Conservation (phyloP, 2,329 filamentous ascomycete species). For the Nemania sp. region DNA sequence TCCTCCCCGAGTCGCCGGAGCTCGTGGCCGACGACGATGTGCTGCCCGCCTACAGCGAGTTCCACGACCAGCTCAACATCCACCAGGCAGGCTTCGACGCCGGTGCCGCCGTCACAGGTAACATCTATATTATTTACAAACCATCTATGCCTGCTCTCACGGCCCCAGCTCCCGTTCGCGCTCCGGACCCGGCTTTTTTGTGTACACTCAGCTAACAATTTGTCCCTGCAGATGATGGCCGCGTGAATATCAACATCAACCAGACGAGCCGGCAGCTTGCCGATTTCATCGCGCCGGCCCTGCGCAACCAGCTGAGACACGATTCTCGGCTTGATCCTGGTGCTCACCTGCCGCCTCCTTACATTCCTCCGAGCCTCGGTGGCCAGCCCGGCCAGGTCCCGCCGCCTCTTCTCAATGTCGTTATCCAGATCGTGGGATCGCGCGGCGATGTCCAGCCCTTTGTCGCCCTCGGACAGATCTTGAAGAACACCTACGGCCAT, state of each 20-base stretch:
- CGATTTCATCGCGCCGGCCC: constrained; percentile 66
- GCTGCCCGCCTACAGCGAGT: constrained; percentile 63
- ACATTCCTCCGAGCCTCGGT: constrained; percentile 73
- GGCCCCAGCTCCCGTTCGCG: no score
- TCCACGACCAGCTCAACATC: constrained; percentile 59
- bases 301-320: constrained; percentile 59
- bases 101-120: constrained; percentile 61
- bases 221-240: constrained; percentile 63
- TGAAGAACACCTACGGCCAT: constrained; percentile 54
- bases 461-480: constrained; percentile 55
- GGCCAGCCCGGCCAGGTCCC: constrained; percentile 56
- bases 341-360: constrained; percentile 63
- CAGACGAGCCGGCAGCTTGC: constrained; percentile 69
- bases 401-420: constrained; percentile 51
- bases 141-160: neutral
- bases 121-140: neutral
- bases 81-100: constrained; percentile 66
- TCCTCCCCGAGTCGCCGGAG: constrained; percentile 42
- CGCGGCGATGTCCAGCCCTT: constrained; percentile 63
- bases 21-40: constrained; percentile 47
- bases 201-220: constrained; percentile 15
- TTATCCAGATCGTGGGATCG: constrained; percentile 58
- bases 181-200: no score
- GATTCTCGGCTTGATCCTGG: constrained; percentile 43
- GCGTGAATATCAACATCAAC: constrained; percentile 79